Evolutionary conservation across 257 asterid genomes (phyloP).

Genomic region (Plantago major): DNA sequence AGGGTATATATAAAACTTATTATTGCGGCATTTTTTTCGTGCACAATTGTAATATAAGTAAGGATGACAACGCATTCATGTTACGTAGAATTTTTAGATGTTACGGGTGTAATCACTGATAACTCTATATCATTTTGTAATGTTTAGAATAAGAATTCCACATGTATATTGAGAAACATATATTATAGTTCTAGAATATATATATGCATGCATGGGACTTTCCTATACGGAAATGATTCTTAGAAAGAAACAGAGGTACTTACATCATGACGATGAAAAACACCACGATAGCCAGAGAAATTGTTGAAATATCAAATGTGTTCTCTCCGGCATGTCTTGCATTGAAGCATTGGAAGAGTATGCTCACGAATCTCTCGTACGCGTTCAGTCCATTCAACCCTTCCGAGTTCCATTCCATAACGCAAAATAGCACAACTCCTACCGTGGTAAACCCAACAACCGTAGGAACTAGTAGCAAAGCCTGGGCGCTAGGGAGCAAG

Average conservation of each 20-base stretch:
- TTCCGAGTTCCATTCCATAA: conserved; percentile 36
- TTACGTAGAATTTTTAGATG: no score
- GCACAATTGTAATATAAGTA: no score
- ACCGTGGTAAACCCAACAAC: conserved; percentile 31
- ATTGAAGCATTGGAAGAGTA: conserved; percentile 45
- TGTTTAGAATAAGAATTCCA: no score
- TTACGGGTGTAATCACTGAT: no score
- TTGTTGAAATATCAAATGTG: conserved; percentile 32
- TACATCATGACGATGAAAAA: conserved; percentile 46
- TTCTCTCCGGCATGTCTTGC: conserved; percentile 55
- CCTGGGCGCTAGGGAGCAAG: conserved; percentile 22
- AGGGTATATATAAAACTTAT: no score
- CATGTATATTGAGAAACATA: no score
- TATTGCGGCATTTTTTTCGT: no score
- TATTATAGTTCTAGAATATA: no score
- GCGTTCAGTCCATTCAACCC: conserved; percentile 21
- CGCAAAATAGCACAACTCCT: conserved; percentile 32
- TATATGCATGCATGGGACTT: no score
- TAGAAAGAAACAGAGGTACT: conserved; percentile 12
- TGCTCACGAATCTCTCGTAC: conserved; percentile 43
- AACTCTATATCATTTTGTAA: no score
- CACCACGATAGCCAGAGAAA: conserved; percentile 36
- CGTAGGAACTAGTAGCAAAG: conserved; percentile 21
- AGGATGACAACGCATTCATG: no score
- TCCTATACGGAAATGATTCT: not conserved